Percentiles rank a stretch among this genome's conserved stretches.
Evolutionary conservation across 768 basidiomycete genomes (phyloP).

Genomic region (Lactarius hatsudake): DNA sequence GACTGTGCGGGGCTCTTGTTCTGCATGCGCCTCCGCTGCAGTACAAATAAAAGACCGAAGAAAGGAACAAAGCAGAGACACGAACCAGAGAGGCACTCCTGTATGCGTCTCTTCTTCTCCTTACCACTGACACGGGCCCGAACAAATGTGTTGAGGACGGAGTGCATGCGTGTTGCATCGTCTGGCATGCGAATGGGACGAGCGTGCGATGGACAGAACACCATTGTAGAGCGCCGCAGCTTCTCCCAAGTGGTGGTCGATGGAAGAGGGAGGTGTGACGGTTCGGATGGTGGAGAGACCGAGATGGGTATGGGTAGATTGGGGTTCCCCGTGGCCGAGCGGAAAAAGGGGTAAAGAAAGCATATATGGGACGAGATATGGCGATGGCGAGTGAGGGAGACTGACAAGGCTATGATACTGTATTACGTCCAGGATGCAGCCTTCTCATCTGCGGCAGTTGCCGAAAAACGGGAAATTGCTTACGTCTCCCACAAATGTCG

Average conservation of each 20-base stretch:
- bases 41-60: background rate
- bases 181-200: background rate
- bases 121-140: background rate
- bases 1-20: background rate
- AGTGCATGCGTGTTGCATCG: background rate
- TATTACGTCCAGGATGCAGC: too few relatives aligned
- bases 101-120: background rate
- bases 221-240: background rate
- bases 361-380: constrained; percentile 46
- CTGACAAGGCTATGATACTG: too few relatives aligned
- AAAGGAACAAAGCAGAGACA: background rate
- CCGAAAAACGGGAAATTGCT: too few relatives aligned
- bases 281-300: background rate
- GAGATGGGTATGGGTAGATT: background rate
- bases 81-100: background rate
- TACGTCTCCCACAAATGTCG: too few relatives aligned
- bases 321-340: constrained; percentile 46
- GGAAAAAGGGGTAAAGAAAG: constrained; percentile 61
- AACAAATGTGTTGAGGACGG: background rate
- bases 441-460: too few relatives aligned
- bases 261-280: background rate
- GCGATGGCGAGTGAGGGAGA: too few relatives aligned
- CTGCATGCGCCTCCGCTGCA: background rate
- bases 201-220: background rate
- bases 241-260: background rate